Conservation (phyloP, 208 protist species). For the Wallacemonas collosoma region DNA sequence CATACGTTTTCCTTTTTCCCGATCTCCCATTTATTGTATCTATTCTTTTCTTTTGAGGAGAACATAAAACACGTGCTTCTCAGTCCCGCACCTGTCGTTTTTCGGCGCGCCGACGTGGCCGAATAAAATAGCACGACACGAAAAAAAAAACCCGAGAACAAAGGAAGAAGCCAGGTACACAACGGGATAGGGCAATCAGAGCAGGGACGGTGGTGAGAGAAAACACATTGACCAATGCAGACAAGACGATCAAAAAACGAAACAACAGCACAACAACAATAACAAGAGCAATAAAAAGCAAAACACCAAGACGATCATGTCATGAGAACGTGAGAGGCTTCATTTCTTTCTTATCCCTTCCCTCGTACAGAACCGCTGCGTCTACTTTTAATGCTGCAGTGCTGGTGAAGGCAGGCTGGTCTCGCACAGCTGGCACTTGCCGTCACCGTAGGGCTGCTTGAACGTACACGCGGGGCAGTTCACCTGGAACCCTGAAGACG, state of each 20-base stretch:
- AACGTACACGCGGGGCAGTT: conserved; percentile 49
- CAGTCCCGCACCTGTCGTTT: too few relatives aligned
- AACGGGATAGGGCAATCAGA: conserved; percentile 2
- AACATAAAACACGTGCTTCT: too few relatives aligned
- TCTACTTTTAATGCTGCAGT: neutral
- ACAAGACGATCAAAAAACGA: conserved; percentile 12
- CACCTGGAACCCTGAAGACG: conserved; percentile 15
- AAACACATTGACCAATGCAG: conserved; percentile 5
- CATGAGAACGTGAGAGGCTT: neutral
- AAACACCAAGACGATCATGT: conserved; percentile 10
- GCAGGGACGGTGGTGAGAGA: conserved; percentile 5
- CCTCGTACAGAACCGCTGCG: neutral
- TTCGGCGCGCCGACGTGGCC: too few relatives aligned
- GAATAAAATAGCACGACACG: neutral
- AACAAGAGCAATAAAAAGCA: conserved; percentile 2
- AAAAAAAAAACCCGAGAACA: conserved; percentile 6
- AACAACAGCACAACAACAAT: neutral
- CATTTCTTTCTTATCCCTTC: neutral
- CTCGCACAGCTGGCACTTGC: conserved; percentile 38
- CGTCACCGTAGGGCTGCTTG: conserved; percentile 37
- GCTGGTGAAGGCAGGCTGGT: conserved; percentile 12
- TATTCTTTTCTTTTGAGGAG: neutral
- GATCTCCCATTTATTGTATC: neutral
- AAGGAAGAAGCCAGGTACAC: conserved; percentile 5
- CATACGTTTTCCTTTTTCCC: neutral